These are phyloP conservation scores for Amylostereum chailletii DNA, from an alignment of 1,284 basidiomycete genomes.

Conservation along the genomic window DNA sequence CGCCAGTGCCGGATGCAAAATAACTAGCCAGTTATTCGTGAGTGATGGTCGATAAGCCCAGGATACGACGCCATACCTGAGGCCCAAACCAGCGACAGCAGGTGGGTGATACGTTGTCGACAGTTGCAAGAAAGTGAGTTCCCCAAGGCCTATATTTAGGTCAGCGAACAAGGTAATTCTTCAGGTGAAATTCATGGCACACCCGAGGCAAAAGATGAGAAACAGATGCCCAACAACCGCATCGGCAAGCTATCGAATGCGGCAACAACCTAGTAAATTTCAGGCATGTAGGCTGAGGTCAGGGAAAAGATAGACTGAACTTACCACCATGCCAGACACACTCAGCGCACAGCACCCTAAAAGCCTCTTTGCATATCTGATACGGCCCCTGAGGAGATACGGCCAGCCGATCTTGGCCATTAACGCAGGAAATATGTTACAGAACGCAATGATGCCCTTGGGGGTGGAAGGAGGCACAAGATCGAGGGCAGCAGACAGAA, in stretches of 20 bases:
- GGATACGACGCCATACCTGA: constrained; percentile 42
- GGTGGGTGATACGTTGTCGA: constrained; percentile 77
- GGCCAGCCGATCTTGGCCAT: constrained; percentile 91
- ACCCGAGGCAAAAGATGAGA: constrained; percentile 91
- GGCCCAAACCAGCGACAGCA: constrained; percentile 59
- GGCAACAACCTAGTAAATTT: constrained; percentile 65
- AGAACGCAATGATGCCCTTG: constrained; percentile 90
- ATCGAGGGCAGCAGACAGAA: constrained; percentile 92
- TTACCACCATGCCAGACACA: constrained; percentile 75
- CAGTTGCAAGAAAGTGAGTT: constrained; percentile 90
- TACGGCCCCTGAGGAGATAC: constrained; percentile 75
- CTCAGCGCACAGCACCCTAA: constrained; percentile 69
- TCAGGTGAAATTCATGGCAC: constrained; percentile 6
- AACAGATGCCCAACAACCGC: constrained; percentile 77
- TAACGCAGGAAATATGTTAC: constrained; percentile 79
- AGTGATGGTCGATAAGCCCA: background rate
- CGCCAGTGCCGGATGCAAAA: constrained; percentile 90
- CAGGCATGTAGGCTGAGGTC: background rate
- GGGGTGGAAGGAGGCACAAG: constrained; percentile 86
- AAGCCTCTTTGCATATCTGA: constrained; percentile 73
- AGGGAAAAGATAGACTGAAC: constrained; percentile 10
- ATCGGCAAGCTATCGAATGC: constrained; percentile 60
- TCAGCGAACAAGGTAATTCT: constrained; percentile 3
- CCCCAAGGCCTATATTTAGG: constrained; percentile 63
- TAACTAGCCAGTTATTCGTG: constrained; percentile 35